Conservation (phyloP, 2,329 filamentous ascomycete species). For the Trichoderma arundinaceum region DNA sequence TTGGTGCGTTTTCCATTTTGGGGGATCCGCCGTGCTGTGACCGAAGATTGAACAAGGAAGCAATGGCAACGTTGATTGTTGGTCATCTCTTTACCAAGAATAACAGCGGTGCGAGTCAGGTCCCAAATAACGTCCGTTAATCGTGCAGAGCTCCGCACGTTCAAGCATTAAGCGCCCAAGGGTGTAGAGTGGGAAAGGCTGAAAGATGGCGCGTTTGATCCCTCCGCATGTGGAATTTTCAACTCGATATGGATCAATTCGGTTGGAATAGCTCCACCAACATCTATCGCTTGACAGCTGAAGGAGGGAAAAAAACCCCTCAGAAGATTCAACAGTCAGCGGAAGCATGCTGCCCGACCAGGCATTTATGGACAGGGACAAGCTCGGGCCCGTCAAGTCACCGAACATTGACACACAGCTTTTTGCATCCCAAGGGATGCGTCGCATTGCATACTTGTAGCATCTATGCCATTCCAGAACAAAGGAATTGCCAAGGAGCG, state of each 20-base stretch:
- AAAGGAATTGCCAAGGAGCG: constrained; percentile 6
- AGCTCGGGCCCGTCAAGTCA: background rate
- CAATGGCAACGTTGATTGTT: constrained; percentile 17
- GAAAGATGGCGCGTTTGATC: constrained; percentile 23
- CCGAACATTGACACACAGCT: background rate
- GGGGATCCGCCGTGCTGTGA: background rate
- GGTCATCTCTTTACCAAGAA: constrained; percentile 8
- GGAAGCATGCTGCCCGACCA: background rate
- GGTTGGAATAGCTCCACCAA: background rate
- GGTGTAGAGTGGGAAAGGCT: background rate
- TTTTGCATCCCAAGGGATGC: background rate
- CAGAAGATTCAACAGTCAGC: constrained; percentile 9
- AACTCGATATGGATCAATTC: constrained; percentile 6
- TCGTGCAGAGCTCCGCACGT: constrained; percentile 18
- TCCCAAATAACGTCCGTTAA: constrained; percentile 6
- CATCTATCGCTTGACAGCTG: constrained; percentile 16
- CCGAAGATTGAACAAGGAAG: constrained; percentile 15
- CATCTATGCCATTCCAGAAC: no score
- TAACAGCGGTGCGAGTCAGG: constrained; percentile 15
- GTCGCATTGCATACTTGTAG: constrained; percentile 7
- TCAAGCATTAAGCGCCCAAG: constrained; percentile 2
- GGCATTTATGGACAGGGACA: background rate
- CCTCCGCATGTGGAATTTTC: constrained; percentile 9
- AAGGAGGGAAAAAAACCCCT: constrained; percentile 12
- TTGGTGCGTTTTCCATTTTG: constrained; percentile 6